Base-by-base conservation (phyloP, 1,139 yeast species). In the Saccharomyces hybrid region DNA sequence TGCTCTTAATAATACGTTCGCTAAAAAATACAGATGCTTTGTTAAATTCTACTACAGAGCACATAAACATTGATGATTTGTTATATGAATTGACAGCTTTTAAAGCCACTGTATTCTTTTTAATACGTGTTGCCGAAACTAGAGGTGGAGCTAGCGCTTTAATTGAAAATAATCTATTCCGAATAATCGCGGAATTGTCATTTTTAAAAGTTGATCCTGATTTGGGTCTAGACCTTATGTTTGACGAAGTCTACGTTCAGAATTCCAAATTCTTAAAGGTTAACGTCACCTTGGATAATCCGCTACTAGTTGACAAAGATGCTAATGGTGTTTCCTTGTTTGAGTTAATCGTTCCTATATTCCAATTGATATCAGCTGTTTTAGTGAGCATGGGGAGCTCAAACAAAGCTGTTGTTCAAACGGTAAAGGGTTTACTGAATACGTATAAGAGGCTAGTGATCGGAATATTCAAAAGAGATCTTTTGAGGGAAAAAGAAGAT, bases 381-480 rank as follows among this genome's bases (percentile, higher is more conserved):
- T 73, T 86, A 8, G 73, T 89, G 26, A 81, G 96, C 2, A 81
- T 88, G 78, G 96, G 97, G 0, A 84, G 93, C 3, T 83, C 84
- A 52, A 88, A 89, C 67, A 79, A 77, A 57, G 78, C 81, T 0
- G 83, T 86, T n/a, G 75, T 83, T 23, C 67, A 71, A 3, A 83
- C 81, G 62, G 84, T 84, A 0, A 75, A 74, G 55, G 75, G 72
- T 6, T 70, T 90, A 51, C 67, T 88, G 64, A 66, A 69, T 5
- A 79, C 78, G 51, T 83, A 83, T 64, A 76, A 79, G 52, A 78
- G 77, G 52, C 71, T 88, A 57, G 75, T 86, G 13, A 79, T 81
- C 42, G 88, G 89, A 1, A 79, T 88, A 1, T 70, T 90, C 70
- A 88, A 88, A 64, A 78, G 88, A 61, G 95, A 86, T 60, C 75